These are phyloP conservation scores for Globisporangium carolinianum DNA, from an alignment of 352 stramenopile species.

Conservation along the genomic window DNA sequence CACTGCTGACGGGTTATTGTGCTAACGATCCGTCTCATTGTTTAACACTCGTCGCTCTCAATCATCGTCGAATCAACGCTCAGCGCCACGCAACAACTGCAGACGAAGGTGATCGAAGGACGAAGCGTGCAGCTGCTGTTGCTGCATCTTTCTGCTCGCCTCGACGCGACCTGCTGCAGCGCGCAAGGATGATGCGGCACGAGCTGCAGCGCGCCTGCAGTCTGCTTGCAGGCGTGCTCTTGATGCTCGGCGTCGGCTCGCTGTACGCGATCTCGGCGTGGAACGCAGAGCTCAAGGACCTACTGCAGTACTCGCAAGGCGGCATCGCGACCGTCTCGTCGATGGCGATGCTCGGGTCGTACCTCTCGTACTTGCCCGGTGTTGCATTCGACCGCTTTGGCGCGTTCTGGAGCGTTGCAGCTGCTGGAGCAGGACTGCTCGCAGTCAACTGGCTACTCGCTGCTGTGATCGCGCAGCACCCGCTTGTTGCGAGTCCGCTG, in stretches of 20 bases:
- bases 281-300: conserved; percentile 78
- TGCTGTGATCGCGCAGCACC: conserved; percentile 29
- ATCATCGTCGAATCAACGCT: no score
- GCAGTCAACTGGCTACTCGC: conserved; percentile 37
- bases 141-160: neutral
- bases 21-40: no score
- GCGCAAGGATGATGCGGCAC: conserved; percentile 7
- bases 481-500: conserved; percentile 34
- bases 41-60: no score
- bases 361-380: conserved; percentile 68
- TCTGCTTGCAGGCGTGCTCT: conserved; percentile 45
- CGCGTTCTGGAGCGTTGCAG: conserved; percentile 43
- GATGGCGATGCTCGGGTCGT: conserved; percentile 70
- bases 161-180: neutral
- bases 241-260: conserved; percentile 72
- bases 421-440: conserved; percentile 37
- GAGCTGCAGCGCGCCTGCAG: conserved; percentile 28
- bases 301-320: conserved; percentile 64
- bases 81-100: no score
- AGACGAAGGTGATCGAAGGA: neutral
- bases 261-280: conserved; percentile 77
- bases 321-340: conserved; percentile 71
- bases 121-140: neutral
- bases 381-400: conserved; percentile 67
- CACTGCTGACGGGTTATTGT: no score